These are phyloP conservation scores for Phaeolepiota aurea DNA, from an alignment of 768 basidiomycete species.

Conservation along the genomic window DNA sequence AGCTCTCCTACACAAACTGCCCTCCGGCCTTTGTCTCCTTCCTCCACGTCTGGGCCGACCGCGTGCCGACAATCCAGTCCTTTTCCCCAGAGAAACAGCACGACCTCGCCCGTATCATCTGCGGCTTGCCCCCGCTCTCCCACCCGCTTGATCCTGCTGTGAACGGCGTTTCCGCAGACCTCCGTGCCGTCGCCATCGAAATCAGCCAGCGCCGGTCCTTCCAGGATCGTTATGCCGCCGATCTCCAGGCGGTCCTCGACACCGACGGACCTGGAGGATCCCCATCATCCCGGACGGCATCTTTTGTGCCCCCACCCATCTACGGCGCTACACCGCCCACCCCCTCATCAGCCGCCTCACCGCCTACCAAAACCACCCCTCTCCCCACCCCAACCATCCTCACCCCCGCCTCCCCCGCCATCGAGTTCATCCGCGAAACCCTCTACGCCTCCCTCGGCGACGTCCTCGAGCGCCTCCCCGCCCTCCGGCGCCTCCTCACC, in stretches of 20 bases:
- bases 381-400: slow-evolving; percentile 28
- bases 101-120: slow-evolving; percentile 78
- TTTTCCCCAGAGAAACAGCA: slow-evolving; percentile 62
- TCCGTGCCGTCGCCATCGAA: slow-evolving; percentile 82
- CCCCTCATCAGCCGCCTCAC: slow-evolving; percentile 10
- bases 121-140: slow-evolving; percentile 44
- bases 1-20: slow-evolving; percentile 62
- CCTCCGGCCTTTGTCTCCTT: slow-evolving; percentile 62
- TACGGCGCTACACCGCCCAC: slow-evolving; percentile 31
- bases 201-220: slow-evolving; percentile 80
- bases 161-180: slow-evolving; percentile 63
- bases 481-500: slow-evolving; percentile 48
- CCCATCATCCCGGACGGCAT: slow-evolving; percentile 35
- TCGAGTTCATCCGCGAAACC: slow-evolving; percentile 79
- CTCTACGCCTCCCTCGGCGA: slow-evolving; percentile 77
- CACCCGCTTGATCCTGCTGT: slow-evolving; percentile 32
- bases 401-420: slow-evolving; percentile 46
- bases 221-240: slow-evolving; percentile 68
- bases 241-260: slow-evolving; percentile 75
- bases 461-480: slow-evolving; percentile 45
- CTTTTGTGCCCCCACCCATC: slow-evolving; percentile 64
- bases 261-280: slow-evolving; percentile 32
- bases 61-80: slow-evolving; percentile 56
- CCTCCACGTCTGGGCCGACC: slow-evolving; percentile 62
- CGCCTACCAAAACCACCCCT: slow-evolving; percentile 9